phyloP scores from a whole-genome alignment of 352 stramenopile genomes.

The Globisporangium nodosum region DNA sequence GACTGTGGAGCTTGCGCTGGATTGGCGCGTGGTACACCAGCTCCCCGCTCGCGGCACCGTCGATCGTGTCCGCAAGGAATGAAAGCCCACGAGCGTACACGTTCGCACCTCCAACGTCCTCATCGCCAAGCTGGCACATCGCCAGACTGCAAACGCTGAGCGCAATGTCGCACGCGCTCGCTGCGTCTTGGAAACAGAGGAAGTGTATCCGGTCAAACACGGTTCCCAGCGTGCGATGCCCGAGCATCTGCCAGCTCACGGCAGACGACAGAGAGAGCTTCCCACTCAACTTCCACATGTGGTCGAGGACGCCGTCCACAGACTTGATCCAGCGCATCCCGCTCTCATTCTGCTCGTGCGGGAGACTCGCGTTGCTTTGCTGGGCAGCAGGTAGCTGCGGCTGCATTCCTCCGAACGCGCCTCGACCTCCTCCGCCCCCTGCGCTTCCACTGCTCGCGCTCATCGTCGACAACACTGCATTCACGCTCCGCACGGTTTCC shows the following conservation, averaged over 20 bases:
- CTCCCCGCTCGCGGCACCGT: constrained; percentile 6
- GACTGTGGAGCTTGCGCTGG: constrained; percentile 38
- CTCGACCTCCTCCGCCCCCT: constrained; percentile 1
- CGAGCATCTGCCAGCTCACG: constrained; percentile 45
- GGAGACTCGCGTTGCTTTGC: constrained; percentile 8
- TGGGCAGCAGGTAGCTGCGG: constrained; percentile 16
- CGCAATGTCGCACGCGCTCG: constrained; percentile 42
- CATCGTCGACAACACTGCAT: constrained; percentile 1
- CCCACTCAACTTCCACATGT: constrained; percentile 60
- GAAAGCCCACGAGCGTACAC: constrained; percentile 28
- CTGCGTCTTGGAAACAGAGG: constrained; percentile 46
- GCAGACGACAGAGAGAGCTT: constrained; percentile 43
- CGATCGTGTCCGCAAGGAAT: constrained; percentile 27
- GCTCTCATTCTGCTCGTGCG: constrained; percentile 5
- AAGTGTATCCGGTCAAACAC: constrained; percentile 48
- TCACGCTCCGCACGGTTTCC: constrained; percentile 12
- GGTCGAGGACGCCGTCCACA: constrained; percentile 48
- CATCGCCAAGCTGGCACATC: constrained; percentile 8
- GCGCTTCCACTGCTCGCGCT: neutral
- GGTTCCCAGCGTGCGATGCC: constrained; percentile 35
- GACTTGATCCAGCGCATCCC: constrained; percentile 57
- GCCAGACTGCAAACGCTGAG: constrained; percentile 48
- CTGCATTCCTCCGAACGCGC: constrained; percentile 18
- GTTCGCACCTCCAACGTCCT: constrained; percentile 6
- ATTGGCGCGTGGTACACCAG: constrained; percentile 31